These are phyloP conservation scores for Aspergillus bombycis DNA, from an alignment of 2,329 filamentous ascomycete species.

Conservation along the genomic window DNA sequence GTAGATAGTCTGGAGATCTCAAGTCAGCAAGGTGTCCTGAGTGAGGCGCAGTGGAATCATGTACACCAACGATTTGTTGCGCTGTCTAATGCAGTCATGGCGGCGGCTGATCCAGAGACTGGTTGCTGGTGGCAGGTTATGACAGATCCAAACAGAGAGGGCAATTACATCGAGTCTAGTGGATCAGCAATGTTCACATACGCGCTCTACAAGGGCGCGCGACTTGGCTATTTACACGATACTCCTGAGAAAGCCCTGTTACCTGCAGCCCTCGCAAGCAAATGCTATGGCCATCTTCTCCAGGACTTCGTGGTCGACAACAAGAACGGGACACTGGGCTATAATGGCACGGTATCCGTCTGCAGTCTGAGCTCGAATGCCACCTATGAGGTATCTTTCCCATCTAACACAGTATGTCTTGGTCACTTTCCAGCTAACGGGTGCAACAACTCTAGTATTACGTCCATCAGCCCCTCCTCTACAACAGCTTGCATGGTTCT, in stretches of 20 bases:
- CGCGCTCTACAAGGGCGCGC: constrained; percentile 53
- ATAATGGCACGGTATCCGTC: constrained; percentile 57
- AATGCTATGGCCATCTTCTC: constrained; percentile 50
- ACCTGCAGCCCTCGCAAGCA: constrained; percentile 45
- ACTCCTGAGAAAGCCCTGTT: constrained; percentile 32
- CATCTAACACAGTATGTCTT: fast-evolving
- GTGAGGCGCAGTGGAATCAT: constrained; percentile 34
- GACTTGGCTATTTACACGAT: constrained; percentile 32
- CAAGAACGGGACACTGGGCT: constrained; percentile 54
- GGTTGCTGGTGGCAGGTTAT: constrained; percentile 65
- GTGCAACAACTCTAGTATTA: constrained; percentile 26
- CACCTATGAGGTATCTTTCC: constrained; percentile 51
- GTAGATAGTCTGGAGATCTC: constrained; percentile 55
- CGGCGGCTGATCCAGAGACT: constrained; percentile 44
- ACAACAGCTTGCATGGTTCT: constrained; percentile 29
- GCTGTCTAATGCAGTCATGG: constrained; percentile 47
- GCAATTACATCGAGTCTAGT: constrained; percentile 65
- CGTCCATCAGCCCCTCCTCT: constrained; percentile 26
- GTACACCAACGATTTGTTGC: constrained; percentile 45
- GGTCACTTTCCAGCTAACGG: background rate
- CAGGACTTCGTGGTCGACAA: constrained; percentile 52
- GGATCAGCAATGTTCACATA: constrained; percentile 63
- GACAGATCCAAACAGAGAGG: constrained; percentile 52
- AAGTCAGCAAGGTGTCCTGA: constrained; percentile 35
- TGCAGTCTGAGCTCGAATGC: constrained; percentile 55